Conservation (phyloP, 2,329 filamentous ascomycete genomes). For the Monosporascus sp. region DNA sequence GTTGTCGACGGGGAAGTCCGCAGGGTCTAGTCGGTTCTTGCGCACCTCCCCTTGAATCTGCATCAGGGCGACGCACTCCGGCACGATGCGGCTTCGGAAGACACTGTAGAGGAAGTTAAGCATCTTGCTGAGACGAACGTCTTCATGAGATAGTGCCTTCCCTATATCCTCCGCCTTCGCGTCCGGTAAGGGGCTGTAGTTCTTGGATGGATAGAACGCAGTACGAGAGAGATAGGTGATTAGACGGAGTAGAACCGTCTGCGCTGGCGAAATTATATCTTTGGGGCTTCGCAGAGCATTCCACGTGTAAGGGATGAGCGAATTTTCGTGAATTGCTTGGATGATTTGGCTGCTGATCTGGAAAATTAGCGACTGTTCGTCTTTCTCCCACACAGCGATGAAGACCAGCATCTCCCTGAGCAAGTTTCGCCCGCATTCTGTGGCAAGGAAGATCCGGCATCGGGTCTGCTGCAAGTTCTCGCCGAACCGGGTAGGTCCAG, state of each 20-base stretch:
- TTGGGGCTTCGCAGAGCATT: constrained; percentile 87
- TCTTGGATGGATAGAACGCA: constrained; percentile 33
- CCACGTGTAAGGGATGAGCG: constrained; percentile 86
- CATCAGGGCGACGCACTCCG: constrained; percentile 90
- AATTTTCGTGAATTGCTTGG: constrained; percentile 84
- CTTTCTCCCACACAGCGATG: constrained; percentile 94
- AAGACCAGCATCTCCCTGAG: constrained; percentile 89
- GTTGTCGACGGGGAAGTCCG: constrained; percentile 87
- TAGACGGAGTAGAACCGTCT: constrained; percentile 86
- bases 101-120: constrained; percentile 90
- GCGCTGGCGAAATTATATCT: constrained; percentile 91
- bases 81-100: constrained; percentile 87
- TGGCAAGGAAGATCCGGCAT: constrained; percentile 82
- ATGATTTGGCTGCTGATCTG: constrained; percentile 96
- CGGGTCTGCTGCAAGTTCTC: constrained; percentile 87
- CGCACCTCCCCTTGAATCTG: constrained; percentile 89
- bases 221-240: constrained; percentile 83
- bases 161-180: constrained; percentile 17
- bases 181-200: constrained; percentile 25
- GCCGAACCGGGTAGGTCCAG: constrained; percentile 58
- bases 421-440: constrained; percentile 86
- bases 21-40: constrained; percentile 65
- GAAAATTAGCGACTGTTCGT: constrained; percentile 90
- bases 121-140: constrained; percentile 52
- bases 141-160: constrained; percentile 40